Evolutionary conservation across 371 early-diverging fungal genomes (phyloP).

Genomic region (Mortierella sp.): DNA sequence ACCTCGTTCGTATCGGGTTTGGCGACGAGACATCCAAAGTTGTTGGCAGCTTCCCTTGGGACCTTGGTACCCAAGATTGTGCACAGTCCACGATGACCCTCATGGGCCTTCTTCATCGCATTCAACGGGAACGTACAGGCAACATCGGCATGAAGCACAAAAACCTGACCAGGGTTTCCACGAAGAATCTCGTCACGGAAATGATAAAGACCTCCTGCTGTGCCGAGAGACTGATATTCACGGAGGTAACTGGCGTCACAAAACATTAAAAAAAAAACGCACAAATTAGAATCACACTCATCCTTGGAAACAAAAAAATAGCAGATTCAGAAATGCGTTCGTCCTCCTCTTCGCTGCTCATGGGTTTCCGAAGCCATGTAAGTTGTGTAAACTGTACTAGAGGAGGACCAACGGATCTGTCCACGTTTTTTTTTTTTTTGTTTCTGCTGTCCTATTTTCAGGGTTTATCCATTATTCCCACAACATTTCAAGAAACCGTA

Average conservation of each 20-base stretch:
- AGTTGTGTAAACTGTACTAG: too few species aligned
- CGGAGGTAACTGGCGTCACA: conserved; percentile 85
- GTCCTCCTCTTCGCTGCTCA: too few species aligned
- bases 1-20: conserved; percentile 87
- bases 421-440: conserved; percentile 12
- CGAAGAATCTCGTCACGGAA: conserved; percentile 96
- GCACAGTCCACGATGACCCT: conserved; percentile 80
- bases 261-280: neutral
- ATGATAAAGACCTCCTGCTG: conserved; percentile 97
- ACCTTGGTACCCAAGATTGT: conserved; percentile 90
- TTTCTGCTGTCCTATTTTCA: neutral
- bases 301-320: neutral
- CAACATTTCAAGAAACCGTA: conserved; percentile 2
- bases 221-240: conserved; percentile 96
- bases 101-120: conserved; percentile 87
- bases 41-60: conserved; percentile 77
- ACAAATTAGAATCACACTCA: neutral
- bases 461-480: conserved; percentile 18
- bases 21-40: conserved; percentile 94
- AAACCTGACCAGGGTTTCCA: conserved; percentile 90
- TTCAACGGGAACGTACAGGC: conserved; percentile 93
- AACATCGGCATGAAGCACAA: conserved; percentile 97
- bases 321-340: neutral
- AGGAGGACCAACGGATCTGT: conserved; percentile 4
- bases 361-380: too few species aligned